Percentiles rank a stretch among this genome's conserved stretches.
Evolutionary conservation across 2,329 filamentous ascomycete species (phyloP).

Genomic region (Zymoseptoria passerinii): DNA sequence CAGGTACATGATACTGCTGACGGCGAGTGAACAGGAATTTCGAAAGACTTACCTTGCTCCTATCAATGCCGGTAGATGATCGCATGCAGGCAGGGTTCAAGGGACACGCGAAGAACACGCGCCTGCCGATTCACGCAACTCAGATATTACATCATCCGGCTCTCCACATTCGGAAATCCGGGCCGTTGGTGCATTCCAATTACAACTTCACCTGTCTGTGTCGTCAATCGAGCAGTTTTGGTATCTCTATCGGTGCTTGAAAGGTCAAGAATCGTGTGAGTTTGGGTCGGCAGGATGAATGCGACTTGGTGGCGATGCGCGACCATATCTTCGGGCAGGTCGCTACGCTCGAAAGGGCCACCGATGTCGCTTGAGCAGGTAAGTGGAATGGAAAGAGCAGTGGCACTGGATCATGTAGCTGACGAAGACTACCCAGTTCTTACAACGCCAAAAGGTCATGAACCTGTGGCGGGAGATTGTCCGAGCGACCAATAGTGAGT

Average conservation of each 20-base stretch:
- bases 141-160: background rate
- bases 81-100: background rate
- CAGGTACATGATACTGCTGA: too few species aligned
- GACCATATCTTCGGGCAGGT: slow-evolving; percentile 25
- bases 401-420: background rate
- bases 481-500: slow-evolving; percentile 33
- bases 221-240: background rate
- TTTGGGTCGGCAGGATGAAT: slow-evolving; percentile 5
- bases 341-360: slow-evolving; percentile 25
- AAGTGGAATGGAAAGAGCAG: slow-evolving; percentile 2
- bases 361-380: slow-evolving; percentile 32
- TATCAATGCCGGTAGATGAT: background rate
- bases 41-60: background rate
- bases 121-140: background rate
- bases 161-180: background rate
- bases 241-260: background rate
- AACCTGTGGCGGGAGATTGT: slow-evolving; percentile 42
- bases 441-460: slow-evolving; percentile 41
- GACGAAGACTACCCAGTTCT: slow-evolving; percentile 32
- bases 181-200: background rate
- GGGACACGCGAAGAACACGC: background rate
- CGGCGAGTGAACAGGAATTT: background rate
- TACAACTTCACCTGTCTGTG: background rate
- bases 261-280: background rate
- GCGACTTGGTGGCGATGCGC: slow-evolving; percentile 19